Conservation (phyloP, 2,329 filamentous ascomycete species). For the Aspergillus unguis region DNA sequence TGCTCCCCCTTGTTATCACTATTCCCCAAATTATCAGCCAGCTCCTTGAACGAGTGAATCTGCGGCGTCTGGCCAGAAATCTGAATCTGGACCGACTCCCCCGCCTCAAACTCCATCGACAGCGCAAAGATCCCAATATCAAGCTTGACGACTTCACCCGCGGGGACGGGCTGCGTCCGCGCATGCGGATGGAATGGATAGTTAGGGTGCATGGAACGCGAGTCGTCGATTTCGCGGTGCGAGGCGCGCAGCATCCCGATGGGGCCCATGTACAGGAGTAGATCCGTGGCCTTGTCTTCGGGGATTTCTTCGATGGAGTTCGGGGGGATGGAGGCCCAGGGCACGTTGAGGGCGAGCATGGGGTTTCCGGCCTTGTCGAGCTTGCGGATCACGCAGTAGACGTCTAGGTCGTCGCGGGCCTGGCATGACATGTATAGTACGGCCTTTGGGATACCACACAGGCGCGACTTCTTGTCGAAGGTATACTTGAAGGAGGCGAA, state of each 20-base stretch:
- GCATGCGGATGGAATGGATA: slow-evolving; percentile 10
- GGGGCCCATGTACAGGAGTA: slow-evolving; percentile 5
- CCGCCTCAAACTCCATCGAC: slow-evolving; percentile 9
- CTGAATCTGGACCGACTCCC: slow-evolving; percentile 9
- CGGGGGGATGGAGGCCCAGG: background rate
- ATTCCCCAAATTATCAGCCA: too few relatives aligned
- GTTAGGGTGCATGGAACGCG: slow-evolving; percentile 6
- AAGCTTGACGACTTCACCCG: background rate
- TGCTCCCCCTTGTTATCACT: too few relatives aligned
- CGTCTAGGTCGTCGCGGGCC: background rate
- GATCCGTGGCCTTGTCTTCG: background rate
- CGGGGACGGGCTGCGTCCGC: background rate
- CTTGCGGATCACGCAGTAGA: background rate
- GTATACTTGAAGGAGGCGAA: background rate
- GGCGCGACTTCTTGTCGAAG: background rate
- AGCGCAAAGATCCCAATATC: slow-evolving; percentile 11
- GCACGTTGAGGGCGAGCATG: background rate
- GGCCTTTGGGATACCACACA: background rate
- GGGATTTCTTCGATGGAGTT: slow-evolving; percentile 4
- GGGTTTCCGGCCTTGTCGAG: background rate
- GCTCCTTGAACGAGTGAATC: too few relatives aligned
- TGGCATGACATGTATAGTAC: background rate
- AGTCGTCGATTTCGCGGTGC: slow-evolving; percentile 4
- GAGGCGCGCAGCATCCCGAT: slow-evolving; percentile 8
- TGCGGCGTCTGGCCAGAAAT: background rate